A percentile compares a stretch with the other conserved stretches of the same genome.
Evolutionary conservation across 2,329 filamentous ascomycete genomes (phyloP).

Genomic region (Monosporascus sp.): DNA sequence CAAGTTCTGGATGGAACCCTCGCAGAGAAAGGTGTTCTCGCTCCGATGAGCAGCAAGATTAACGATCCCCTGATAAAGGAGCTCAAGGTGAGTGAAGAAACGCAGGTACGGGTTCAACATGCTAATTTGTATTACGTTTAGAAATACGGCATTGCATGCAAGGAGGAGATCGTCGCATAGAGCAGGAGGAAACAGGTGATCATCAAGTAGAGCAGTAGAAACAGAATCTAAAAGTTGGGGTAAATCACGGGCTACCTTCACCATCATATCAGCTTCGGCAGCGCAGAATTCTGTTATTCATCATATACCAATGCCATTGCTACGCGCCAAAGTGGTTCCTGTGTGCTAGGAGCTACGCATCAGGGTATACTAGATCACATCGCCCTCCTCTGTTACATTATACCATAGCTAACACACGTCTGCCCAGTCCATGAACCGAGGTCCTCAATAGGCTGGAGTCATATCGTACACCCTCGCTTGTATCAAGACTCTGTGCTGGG

Average conservation of each 20-base stretch:
- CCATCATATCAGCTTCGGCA: too few species aligned
- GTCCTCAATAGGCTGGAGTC: too few species aligned
- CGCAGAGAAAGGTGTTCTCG: constrained; percentile 67
- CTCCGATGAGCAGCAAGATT: constrained; percentile 68
- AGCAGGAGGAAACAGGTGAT: background rate
- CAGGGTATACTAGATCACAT: too few species aligned
- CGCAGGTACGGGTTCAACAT: constrained; percentile 3
- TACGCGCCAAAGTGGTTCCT: too few species aligned
- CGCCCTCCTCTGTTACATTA: too few species aligned
- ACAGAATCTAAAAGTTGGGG: background rate
- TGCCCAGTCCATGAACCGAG: too few species aligned
- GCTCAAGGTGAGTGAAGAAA: constrained; percentile 39
- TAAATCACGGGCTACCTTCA: background rate
- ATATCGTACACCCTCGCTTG: too few species aligned
- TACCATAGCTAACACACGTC: too few species aligned
- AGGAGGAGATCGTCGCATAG: constrained; percentile 15
- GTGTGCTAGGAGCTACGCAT: too few species aligned
- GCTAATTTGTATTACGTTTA: background rate
- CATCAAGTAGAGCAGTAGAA: background rate
- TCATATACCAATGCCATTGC: too few species aligned
- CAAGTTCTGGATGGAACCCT: constrained; percentile 73
- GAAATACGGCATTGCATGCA: constrained; percentile 50
- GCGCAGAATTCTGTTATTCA: too few species aligned
- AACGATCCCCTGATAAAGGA: constrained; percentile 57
- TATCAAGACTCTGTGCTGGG: too few species aligned